phyloP scores from a whole-genome alignment of 2,329 filamentous ascomycete genomes.

The Colletotrichum abscissum region DNA sequence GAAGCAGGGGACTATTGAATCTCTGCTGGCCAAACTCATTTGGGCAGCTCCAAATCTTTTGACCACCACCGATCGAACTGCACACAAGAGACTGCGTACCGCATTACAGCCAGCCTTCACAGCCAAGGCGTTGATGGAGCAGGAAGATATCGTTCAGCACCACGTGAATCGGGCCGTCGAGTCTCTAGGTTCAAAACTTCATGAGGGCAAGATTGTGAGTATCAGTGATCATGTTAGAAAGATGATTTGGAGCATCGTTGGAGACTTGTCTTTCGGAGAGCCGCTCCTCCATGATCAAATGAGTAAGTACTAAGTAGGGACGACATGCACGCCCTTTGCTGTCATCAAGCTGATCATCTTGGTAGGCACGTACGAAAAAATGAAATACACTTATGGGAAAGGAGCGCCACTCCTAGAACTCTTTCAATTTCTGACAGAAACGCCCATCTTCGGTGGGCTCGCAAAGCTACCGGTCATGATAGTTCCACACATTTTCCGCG shows the following conservation, averaged over 20 bases:
- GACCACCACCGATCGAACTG: background rate
- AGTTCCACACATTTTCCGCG: constrained; percentile 14
- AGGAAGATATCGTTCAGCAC: constrained; percentile 21
- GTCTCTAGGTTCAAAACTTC: background rate
- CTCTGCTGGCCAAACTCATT: constrained; percentile 5
- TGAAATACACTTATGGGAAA: background rate
- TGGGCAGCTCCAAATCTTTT: constrained; percentile 19
- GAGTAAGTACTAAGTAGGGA: background rate
- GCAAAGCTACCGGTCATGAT: constrained; percentile 17
- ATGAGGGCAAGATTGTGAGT: background rate
- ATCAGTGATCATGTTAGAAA: constrained; percentile 10
- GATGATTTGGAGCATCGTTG: constrained; percentile 25
- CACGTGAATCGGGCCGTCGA: background rate
- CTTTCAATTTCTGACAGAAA: constrained; percentile 17
- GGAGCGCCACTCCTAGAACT: constrained; percentile 13
- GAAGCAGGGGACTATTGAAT: constrained; percentile 15
- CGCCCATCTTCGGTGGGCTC: constrained; percentile 2
- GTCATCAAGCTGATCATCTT: background rate
- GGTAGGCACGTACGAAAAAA: constrained; percentile 11
- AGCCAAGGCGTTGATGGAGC: constrained; percentile 20
- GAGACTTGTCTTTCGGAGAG: constrained; percentile 14
- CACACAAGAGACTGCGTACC: constrained; percentile 11
- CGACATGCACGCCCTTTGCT: background rate
- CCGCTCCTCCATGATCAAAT: constrained; percentile 24
- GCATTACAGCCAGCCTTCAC: constrained; percentile 22